Evolutionary conservation across 306 rosid genomes (phyloP).

Genomic region (Medicago lupulina): DNA sequence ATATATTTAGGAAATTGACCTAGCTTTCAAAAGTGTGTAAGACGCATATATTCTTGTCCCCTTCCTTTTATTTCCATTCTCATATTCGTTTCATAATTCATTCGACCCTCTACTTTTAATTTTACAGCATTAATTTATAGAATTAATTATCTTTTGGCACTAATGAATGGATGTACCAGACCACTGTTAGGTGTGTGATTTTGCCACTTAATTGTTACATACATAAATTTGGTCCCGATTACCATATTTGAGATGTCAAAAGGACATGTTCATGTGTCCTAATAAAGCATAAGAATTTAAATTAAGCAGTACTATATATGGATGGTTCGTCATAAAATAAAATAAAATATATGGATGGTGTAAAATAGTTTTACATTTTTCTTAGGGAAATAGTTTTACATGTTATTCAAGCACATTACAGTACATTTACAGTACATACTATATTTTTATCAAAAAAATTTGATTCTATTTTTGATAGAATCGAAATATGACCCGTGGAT

Average conservation of each 20-base stretch:
- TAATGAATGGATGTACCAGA: neutral
- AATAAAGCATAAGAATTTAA: no score
- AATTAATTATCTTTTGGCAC: neutral
- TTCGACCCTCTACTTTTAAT: neutral
- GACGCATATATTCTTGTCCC: conserved; percentile 64
- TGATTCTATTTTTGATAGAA: no score
- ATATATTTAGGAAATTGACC: conserved; percentile 48
- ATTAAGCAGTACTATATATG: no score
- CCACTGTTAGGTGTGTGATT: conserved; percentile 10
- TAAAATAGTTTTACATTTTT: no score
- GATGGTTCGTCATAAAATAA: no score
- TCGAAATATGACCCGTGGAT: no score
- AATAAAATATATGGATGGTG: no score
- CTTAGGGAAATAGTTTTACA: no score
- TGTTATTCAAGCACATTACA: no score
- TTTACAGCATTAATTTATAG: conserved; percentile 14
- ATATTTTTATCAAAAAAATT: no score
- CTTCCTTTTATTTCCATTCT: conserved; percentile 27
- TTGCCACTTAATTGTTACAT: neutral
- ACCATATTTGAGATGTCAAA: conserved; percentile 11
- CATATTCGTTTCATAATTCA: conserved; percentile 31
- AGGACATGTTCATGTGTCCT: neutral
- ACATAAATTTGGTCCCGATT: neutral
- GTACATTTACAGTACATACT: no score
- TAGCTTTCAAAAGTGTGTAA: conserved; percentile 40